Evolutionary conservation across 352 stramenopile genomes (phyloP).

Genomic region (Pythium plurisporium): DNA sequence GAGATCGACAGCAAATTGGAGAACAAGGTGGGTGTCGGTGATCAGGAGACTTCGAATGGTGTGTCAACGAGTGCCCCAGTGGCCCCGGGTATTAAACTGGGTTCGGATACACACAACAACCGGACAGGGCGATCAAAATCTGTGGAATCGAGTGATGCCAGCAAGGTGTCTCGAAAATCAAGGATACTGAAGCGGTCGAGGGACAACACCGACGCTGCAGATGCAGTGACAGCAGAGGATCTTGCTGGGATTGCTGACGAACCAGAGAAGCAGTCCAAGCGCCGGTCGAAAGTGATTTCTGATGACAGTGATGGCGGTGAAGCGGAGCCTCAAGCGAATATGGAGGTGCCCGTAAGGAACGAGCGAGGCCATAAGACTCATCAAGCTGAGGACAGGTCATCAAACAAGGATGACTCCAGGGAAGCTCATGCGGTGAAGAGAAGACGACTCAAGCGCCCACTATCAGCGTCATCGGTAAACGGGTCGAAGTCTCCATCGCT

Average conservation of each 20-base stretch:
- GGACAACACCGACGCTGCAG: neutral
- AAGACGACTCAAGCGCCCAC: constrained; percentile 11
- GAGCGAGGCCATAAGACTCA: neutral
- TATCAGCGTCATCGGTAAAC: constrained; percentile 1
- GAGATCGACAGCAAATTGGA: neutral
- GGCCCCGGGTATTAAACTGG: too few species aligned
- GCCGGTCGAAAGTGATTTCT: neutral
- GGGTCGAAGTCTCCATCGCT: constrained; percentile 2
- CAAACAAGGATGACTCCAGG: neutral
- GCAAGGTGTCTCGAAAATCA: neutral
- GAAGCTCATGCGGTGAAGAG: neutral
- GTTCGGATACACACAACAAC: too few species aligned
- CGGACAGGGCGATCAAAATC: too few species aligned
- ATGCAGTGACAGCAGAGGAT: neutral
- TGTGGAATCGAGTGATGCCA: too few species aligned
- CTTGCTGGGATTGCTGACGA: neutral
- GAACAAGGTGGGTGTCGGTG: too few species aligned
- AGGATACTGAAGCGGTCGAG: neutral
- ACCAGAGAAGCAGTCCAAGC: neutral
- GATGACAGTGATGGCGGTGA: constrained; percentile 1
- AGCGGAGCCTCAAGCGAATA: neutral
- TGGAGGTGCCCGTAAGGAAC: neutral
- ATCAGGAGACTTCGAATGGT: too few species aligned
- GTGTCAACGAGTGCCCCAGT: neutral
- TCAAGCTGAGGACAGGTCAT: neutral